Evolutionary conservation across 148 eudicot genomes (phyloP).

Genomic region (Chenopodium album): DNA sequence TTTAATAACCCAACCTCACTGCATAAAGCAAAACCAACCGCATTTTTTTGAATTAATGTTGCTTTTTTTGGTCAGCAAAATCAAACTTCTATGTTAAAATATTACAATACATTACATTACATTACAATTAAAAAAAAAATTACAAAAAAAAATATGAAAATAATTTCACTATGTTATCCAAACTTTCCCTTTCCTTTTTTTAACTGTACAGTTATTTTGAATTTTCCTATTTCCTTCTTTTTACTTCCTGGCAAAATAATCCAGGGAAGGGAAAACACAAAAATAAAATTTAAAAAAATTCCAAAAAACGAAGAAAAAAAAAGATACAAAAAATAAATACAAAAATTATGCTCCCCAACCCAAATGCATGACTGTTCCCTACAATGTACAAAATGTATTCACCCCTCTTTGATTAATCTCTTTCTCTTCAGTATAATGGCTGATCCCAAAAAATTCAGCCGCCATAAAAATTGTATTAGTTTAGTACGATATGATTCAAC

Average conservation of each 20-base stretch:
- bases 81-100: background rate
- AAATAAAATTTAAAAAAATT: background rate
- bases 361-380: slow-evolving; percentile 21
- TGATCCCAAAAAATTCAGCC: slow-evolving; percentile 34
- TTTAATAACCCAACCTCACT: slow-evolving; percentile 25
- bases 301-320: background rate
- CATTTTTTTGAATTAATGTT: slow-evolving; percentile 11
- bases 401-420: background rate
- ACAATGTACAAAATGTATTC: slow-evolving; percentile 36
- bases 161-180: slow-evolving; percentile 20
- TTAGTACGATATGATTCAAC: background rate
- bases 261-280: background rate
- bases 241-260: slow-evolving; percentile 4
- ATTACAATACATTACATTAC: slow-evolving; percentile 12
- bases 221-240: slow-evolving; percentile 6
- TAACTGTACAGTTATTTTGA: slow-evolving; percentile 28
- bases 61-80: background rate
- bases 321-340: slow-evolving; percentile 13
- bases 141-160: background rate
- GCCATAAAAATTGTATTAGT: background rate
- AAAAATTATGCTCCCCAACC: slow-evolving; percentile 24
- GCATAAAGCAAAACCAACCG: slow-evolving; percentile 19
- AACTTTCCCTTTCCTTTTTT: background rate
- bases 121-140: background rate
- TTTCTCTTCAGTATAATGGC: background rate